These are phyloP conservation scores for Colletotrichum sublineola DNA, from an alignment of 2,329 filamentous ascomycete genomes.

Conservation along the genomic window DNA sequence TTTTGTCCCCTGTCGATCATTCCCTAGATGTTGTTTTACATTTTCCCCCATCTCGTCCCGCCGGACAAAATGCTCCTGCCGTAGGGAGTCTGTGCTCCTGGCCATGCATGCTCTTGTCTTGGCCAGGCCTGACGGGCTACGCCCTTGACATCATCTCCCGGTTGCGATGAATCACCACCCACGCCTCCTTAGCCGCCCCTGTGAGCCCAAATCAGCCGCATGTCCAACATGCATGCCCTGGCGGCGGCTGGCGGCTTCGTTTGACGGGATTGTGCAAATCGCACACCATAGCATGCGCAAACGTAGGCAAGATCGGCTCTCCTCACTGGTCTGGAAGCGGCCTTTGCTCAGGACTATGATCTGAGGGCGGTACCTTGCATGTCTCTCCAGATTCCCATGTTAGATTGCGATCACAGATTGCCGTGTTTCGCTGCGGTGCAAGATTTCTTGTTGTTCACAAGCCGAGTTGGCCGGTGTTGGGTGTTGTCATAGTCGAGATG, in stretches of 20 bases:
- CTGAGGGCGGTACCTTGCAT: constrained; percentile 5
- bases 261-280: background rate
- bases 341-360: constrained; percentile 2
- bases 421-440: background rate
- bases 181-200: background rate
- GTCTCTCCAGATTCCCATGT: constrained; percentile 27
- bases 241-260: background rate
- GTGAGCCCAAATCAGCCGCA: constrained; percentile 2
- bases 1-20: constrained; percentile 17
- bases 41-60: no score
- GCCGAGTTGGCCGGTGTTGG: no score
- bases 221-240: background rate
- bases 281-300: background rate
- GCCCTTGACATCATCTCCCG: constrained; percentile 38
- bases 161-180: constrained; percentile 37
- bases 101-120: constrained; percentile 1
- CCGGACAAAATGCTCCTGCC: background rate
- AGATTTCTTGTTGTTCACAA: background rate
- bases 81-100: constrained; percentile 23
- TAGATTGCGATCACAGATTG: constrained; percentile 25
- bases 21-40: background rate
- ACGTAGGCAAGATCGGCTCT: background rate
- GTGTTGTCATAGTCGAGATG: background rate
- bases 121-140: background rate
- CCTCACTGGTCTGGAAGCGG: background rate